Evolutionary conservation across 257 asterid genomes (phyloP).

Genomic region (Solanum paucissectum): DNA sequence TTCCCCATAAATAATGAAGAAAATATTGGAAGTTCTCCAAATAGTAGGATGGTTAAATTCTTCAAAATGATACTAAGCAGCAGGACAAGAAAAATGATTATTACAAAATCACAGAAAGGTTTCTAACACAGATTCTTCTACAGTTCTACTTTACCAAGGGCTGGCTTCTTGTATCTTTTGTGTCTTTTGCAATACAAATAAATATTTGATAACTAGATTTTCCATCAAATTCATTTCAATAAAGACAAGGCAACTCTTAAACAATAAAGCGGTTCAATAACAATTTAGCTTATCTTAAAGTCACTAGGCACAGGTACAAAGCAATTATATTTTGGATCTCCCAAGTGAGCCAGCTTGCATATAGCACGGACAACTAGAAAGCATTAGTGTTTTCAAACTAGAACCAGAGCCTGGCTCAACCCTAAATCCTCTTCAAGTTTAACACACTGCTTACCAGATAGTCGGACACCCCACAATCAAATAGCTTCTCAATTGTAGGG

Average conservation of each 20-base stretch:
- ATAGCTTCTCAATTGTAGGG: constrained; percentile 56
- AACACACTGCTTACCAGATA: constrained; percentile 53
- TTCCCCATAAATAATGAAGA: not conserved
- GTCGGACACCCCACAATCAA: constrained; percentile 82
- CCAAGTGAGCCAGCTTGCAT: not conserved
- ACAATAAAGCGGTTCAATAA: not conserved
- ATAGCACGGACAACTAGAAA: not conserved
- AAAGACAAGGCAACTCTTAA: not conserved
- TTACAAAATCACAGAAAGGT: not conserved
- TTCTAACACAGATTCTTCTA: not conserved
- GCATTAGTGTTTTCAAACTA: not conserved
- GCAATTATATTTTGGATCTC: not conserved
- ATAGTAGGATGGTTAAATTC: not conserved
- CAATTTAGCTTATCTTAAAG: not conserved
- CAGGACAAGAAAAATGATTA: not conserved
- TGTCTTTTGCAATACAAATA: not conserved
- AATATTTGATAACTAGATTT: not conserved
- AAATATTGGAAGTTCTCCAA: not conserved
- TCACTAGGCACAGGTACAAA: not conserved
- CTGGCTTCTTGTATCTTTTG: not conserved
- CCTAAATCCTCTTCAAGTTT: not conserved
- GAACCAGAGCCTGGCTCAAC: not conserved
- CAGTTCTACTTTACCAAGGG: not conserved
- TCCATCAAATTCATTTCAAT: not conserved
- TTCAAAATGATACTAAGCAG: not conserved